Evolutionary conservation across 768 basidiomycete species (phyloP), one percentile per base, ranked within the genome.

Genomic region (Suillus americanus): DNA sequence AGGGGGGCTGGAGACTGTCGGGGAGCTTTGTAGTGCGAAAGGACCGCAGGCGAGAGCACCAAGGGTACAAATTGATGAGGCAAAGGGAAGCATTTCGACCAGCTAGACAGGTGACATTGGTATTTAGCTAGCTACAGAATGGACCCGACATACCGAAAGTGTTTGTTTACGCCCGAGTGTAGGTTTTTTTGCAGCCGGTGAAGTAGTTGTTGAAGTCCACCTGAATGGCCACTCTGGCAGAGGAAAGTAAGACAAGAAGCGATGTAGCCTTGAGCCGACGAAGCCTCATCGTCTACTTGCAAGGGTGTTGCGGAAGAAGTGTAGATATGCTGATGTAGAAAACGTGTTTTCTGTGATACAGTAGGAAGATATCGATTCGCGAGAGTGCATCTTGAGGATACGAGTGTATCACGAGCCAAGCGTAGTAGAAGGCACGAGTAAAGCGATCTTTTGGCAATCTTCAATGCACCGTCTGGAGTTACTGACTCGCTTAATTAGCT

Each of bases 21-120:
- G 50, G 16, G 28, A 54, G 46, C 66, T 70, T 60, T 74, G 74
- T 50, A 77, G 65, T 33, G 75, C 75, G 20, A 78, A 66, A 30
- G 77, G 71, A 6, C 75, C 75, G 14, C 72, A 72, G 5, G 72
- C 73, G 35, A 77, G 72, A 57, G 76, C 76, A 18, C 73, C 77
- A 10, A 78, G 75, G 48, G 77, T 70, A 53, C 77, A 78, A 3
- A 77, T 16, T 7, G 70, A 73, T 18, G 75, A 78, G 40, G 75
- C 76, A 54, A 78, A 78, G 37, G 75, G 75, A 48, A 76, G 71
- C 73, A 78, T 78, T 69, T 78, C 75, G 68, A 75, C 75, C 71
- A 78, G 72, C 75, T 76, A 73, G 48, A 71, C 41, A 67, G 64
- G 28, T 63, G 40, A 57, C 41, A 48, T 65, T 67, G 62, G 69